phyloP scores from a whole-genome alignment of 495 filamentous ascomycete genomes.

The Cercophora samala region DNA sequence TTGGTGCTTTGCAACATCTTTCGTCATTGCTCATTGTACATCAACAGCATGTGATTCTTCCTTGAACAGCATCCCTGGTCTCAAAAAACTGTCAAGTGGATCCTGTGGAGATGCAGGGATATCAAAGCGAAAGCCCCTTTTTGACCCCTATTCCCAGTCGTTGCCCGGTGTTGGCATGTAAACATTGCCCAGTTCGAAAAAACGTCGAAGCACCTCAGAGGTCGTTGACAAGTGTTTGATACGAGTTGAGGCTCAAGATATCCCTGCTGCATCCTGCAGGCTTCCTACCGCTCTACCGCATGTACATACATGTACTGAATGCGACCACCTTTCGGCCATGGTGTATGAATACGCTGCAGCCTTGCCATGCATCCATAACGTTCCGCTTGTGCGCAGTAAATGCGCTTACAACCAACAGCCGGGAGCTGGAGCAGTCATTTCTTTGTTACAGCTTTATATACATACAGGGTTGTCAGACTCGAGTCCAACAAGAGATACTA shows the following conservation, averaged over 20 bases:
- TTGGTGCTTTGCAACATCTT: neutral
- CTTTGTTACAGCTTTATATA: neutral
- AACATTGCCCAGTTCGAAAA: neutral
- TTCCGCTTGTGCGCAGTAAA: neutral
- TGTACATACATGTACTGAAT: slow-evolving; percentile 3
- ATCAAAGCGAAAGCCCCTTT: neutral
- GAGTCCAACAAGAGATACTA: neutral
- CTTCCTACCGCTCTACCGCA: neutral
- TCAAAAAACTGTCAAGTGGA: neutral
- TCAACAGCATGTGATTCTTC: neutral
- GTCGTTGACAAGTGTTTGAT: slow-evolving; percentile 9
- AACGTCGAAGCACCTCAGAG: neutral
- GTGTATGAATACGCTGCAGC: slow-evolving; percentile 1
- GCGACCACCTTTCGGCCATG: slow-evolving; percentile 4
- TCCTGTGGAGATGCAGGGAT: neutral
- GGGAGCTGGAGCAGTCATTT: neutral
- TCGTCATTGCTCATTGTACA: neutral
- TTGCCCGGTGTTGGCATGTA: neutral
- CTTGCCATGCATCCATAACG: neutral
- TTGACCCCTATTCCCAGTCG: neutral
- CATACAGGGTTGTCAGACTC: neutral
- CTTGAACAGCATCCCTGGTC: neutral
- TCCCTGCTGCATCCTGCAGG: slow-evolving; percentile 3
- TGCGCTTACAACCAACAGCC: neutral
- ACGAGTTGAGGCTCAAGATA: slow-evolving; percentile 4